Conservation (phyloP, 208 protist species). For the Leishmania tropica region DNA sequence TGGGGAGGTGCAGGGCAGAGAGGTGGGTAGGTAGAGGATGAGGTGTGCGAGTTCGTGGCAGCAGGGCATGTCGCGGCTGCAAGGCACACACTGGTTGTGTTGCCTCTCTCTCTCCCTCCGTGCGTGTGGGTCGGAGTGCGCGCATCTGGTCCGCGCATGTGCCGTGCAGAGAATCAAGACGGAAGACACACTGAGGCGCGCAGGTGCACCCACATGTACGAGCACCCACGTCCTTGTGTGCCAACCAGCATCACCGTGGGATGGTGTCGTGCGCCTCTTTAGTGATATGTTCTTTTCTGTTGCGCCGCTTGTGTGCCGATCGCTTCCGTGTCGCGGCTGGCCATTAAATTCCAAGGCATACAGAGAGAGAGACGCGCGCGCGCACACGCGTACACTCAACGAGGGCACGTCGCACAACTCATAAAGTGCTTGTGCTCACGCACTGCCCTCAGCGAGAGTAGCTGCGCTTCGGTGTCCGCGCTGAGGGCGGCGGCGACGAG, state of each 20-base stretch:
- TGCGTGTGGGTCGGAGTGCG: neutral
- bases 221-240: too few species aligned
- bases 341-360: too few species aligned
- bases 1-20: neutral
- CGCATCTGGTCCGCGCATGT: too few species aligned
- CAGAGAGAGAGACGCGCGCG: neutral
- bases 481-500: neutral
- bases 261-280: too few species aligned
- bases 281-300: too few species aligned
- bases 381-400: neutral
- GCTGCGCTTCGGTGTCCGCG: slow-evolving; percentile 21
- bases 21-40: neutral
- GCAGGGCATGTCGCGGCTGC: neutral
- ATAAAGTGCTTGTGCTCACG: neutral
- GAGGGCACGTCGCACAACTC: neutral
- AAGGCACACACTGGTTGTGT: neutral
- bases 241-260: too few species aligned
- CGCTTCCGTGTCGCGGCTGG: neutral
- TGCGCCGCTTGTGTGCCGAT: too few species aligned
- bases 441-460: slow-evolving; percentile 9
- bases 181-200: too few species aligned
- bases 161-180: too few species aligned
- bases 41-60: neutral
- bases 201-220: too few species aligned
- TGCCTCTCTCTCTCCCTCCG: neutral